These are phyloP conservation scores for Rhizopus stolonifer DNA, from an alignment of 371 early-diverging fungal genomes.

Conservation along the genomic window DNA sequence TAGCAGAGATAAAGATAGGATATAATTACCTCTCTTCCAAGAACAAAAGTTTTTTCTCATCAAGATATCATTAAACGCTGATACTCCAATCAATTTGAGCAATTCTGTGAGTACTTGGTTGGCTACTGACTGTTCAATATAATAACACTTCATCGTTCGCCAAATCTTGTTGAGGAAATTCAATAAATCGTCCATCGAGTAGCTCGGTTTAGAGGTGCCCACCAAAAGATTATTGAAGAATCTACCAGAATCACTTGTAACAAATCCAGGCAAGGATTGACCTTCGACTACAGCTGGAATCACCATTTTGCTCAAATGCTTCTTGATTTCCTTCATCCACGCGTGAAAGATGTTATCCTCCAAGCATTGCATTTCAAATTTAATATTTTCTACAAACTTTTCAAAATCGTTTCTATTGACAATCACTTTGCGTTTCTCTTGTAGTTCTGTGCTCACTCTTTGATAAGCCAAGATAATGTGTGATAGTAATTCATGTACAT, in stretches of 20 bases:
- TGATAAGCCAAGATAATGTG: conserved; percentile 42
- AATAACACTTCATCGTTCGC: conserved; percentile 93
- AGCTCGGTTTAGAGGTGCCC: conserved; percentile 68
- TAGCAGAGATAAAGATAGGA: neutral
- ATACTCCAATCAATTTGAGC: conserved; percentile 86
- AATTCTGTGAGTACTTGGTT: conserved; percentile 88
- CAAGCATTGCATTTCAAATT: conserved; percentile 66
- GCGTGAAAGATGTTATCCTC: conserved; percentile 72
- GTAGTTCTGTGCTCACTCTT: conserved; percentile 37
- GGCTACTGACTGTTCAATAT: conserved; percentile 79
- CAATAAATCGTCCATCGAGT: conserved; percentile 89
- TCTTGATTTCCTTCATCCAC: conserved; percentile 95
- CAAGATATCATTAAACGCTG: conserved; percentile 92
- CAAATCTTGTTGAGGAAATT: conserved; percentile 89
- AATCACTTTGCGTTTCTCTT: conserved; percentile 23
- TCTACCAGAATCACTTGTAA: conserved; percentile 84
- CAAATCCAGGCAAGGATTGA: conserved; percentile 88
- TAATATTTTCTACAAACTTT: conserved; percentile 59
- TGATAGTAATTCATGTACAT: conserved; percentile 89
- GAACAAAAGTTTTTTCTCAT: conserved; percentile 89
- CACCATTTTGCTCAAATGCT: conserved; percentile 86
- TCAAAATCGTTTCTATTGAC: conserved; percentile 45
- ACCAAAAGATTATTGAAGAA: conserved; percentile 80
- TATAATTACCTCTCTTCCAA: conserved; percentile 73
- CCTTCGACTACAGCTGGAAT: conserved; percentile 94